Base-by-base conservation (phyloP, 2,329 filamentous ascomycete genomes). In the Cadophora sp. region DNA sequence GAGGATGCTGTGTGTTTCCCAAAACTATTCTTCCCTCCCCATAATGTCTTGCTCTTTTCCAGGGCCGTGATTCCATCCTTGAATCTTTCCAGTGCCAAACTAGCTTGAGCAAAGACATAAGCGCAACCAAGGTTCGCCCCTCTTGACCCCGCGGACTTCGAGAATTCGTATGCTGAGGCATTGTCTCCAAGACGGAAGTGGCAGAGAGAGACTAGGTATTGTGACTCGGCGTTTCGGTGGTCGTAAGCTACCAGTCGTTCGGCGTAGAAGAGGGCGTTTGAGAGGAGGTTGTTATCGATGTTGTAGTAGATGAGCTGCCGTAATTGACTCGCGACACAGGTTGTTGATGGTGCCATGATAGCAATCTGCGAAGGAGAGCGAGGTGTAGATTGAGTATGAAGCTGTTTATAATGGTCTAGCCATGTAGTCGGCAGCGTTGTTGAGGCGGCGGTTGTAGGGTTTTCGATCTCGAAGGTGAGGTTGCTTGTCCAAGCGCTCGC, bases 231-330 rank as follows among this genome's bases (percentile, higher is more conserved):
- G 22, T 90, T 92, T 74, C 91, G 89, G 27, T 91, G 88, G 74
- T 98, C 95, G 74, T 95, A 92, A 60, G 93, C 94, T 69, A 89
- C 86, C 22, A 97, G 87, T 71, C 96, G 89, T 76, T 95, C 93
- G 68, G 96, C 92, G 69, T 97, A 93, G 81, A 99, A 99, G 50
- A 97, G 89, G 65, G 96, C 96, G 77, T 97, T 98, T 65, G 94
- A 89, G 76, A 91, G 85, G 45, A 94, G 88, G 76, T 94, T 90
- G 78, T 97, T 97, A 83, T 99, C 96, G 78, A 99, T 89, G 74
- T 90, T 87, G 76, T 90, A 89, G 75, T 89, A 81, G 65, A 90
- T 82, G 66, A 85, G 80, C 78, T 90, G 87, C 75, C 85, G 83
- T 66, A 90, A 75, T 69, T 78, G 76, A 60, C 61, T 73, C 60